A percentile compares a stretch with the other conserved stretches of the same genome.
phyloP scores from a whole-genome alignment of 345 rosid genomes.

The Lenwebbia sp. region DNA sequence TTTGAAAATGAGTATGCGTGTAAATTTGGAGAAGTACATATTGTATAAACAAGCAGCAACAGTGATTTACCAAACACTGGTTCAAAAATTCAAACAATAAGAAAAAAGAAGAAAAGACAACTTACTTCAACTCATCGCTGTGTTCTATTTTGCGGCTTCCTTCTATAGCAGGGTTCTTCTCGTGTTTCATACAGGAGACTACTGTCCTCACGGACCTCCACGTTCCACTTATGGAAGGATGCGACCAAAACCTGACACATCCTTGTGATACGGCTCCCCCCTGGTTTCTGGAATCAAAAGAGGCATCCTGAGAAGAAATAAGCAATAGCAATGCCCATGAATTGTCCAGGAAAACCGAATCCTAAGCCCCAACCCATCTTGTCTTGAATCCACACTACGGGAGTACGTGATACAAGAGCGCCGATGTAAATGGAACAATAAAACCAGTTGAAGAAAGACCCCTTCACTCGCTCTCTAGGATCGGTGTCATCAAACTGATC shows the following conservation, averaged over 20 bases:
- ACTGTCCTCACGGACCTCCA: constrained; percentile 17
- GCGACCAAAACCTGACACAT: constrained; percentile 30
- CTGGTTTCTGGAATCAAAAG: constrained; percentile 32
- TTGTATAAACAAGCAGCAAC: neutral
- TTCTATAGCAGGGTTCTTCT: constrained; percentile 13
- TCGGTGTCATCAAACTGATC: constrained; percentile 35
- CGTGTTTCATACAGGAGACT: constrained; percentile 23
- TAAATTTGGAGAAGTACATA: neutral
- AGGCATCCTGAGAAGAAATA: constrained; percentile 28
- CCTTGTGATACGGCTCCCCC: constrained; percentile 32
- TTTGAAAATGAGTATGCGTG: neutral
- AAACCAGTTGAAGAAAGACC: constrained; percentile 34
- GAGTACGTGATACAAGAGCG: constrained; percentile 18
- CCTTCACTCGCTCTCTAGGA: constrained; percentile 12
- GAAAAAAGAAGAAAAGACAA: neutral
- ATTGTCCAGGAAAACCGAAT: constrained; percentile 29
- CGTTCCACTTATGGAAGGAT: constrained; percentile 15
- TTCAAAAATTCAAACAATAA: neutral
- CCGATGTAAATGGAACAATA: too few relatives aligned
- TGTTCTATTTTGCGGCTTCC: constrained; percentile 32
- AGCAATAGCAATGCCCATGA: constrained; percentile 22
- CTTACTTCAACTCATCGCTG: constrained; percentile 20
- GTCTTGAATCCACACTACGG: constrained; percentile 24
- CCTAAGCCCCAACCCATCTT: constrained; percentile 29
- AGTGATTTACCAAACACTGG: neutral